Evolutionary conservation across 352 stramenopile species (phyloP), one percentile per base, ranked within the genome.

Genomic region (Globisporangium echinulatum): DNA sequence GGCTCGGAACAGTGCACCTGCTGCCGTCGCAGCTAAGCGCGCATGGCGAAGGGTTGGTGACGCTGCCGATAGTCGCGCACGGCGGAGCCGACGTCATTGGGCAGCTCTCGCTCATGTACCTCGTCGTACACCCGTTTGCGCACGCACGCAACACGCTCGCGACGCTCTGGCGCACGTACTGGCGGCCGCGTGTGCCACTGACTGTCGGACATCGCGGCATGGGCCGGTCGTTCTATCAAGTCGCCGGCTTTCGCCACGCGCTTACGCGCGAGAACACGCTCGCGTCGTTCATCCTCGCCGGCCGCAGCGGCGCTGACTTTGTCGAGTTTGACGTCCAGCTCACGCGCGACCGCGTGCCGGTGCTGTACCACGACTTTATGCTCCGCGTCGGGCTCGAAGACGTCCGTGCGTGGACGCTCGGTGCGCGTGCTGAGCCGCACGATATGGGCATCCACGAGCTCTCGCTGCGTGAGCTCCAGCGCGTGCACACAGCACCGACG

Each of bases 241-340:
- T 90, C 0, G 69, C 68, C 6, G 72, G 66, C 1, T 84, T 74
- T 38, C 77, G 79, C 36, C 71, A 85, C 54, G 79, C 81, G 7
- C 51, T 86, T 10, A 89, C 77, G 0, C 76, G 84, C 42, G 84
- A 93, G 67, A 93, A 93, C 49, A 90, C 81, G 7, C 58, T 93
- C 5, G 70, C 79, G 9, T 91, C 81, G 25, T 85, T 93, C 54
- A 75, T 91, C 56, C 60, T 93, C 13, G 84, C 81, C 8, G 78
- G 80, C 38, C 65, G 69, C 10, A 84, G 69, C 43, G 82, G 84
- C 52, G 84, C 84, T 10, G 79, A 93, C 57, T 90, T 88, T 63
- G 80, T 93, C 17, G 84, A 93, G 58, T 91, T 93, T 65, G 84
- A 93, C 57, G 84, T 93, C 1, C 84, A 93, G 61, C 64, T 93